Conservation (phyloP, 495 filamentous ascomycete species). For the Xylaria nigripes region DNA sequence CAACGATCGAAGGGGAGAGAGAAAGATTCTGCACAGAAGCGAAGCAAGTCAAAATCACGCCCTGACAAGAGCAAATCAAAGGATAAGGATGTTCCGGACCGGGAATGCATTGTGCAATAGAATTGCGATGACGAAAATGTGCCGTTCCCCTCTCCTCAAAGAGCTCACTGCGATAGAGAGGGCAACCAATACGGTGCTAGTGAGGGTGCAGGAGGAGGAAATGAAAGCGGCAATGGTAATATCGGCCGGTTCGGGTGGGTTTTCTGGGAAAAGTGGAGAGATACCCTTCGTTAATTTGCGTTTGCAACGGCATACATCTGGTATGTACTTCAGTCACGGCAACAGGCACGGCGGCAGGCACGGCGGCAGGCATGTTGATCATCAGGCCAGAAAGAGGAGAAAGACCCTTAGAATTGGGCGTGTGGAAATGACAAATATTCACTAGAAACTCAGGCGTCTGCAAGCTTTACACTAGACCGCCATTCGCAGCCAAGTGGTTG, state of each 20-base stretch:
- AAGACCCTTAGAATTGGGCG: too few relatives aligned
- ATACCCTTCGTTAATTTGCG: not conserved
- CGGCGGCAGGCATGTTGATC: too few relatives aligned
- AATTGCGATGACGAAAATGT: not conserved
- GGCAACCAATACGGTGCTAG: not conserved
- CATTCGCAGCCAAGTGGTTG: too few relatives aligned
- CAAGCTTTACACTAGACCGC: too few relatives aligned
- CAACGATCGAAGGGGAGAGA: conserved; percentile 11
- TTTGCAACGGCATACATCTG: not conserved
- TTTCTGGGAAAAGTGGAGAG: not conserved
- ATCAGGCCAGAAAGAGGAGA: too few relatives aligned
- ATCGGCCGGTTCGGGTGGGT: not conserved
- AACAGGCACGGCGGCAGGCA: too few relatives aligned
- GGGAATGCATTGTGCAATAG: conserved; percentile 51
- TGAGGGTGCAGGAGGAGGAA: not conserved
- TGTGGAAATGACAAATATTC: not conserved
- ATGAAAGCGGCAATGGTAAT: not conserved
- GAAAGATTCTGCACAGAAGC: conserved; percentile 34
- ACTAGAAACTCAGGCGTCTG: too few relatives aligned
- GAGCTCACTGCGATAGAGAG: not conserved
- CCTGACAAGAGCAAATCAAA: conserved; percentile 35
- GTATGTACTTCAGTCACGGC: too few relatives aligned
- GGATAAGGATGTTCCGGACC: conserved; percentile 47
- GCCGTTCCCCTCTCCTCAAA: not conserved
- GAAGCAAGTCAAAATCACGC: conserved; percentile 37